Percentiles rank a stretch among this genome's conserved stretches.
These are phyloP conservation scores for Ammopiptanthus mongolicus DNA, from an alignment of 306 rosid species.

Conservation along the genomic window DNA sequence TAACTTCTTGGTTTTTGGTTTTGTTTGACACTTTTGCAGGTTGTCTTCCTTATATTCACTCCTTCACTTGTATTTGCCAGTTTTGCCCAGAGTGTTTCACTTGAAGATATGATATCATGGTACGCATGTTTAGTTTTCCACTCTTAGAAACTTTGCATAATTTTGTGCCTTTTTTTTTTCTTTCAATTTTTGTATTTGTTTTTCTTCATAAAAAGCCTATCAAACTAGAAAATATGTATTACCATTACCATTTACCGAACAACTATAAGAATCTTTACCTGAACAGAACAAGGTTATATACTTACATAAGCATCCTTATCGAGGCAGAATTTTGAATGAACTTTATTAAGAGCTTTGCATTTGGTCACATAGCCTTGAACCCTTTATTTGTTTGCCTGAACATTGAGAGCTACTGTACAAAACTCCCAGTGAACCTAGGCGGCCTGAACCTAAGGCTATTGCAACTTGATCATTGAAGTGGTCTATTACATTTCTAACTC, in stretches of 20 bases:
- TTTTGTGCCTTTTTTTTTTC: neutral
- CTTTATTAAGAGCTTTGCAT: neutral
- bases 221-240: neutral
- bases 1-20: neutral
- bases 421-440: neutral
- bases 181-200: neutral
- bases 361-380: neutral
- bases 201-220: neutral
- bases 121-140: slow-evolving; percentile 6
- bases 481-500: neutral
- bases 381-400: neutral
- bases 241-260: too few relatives aligned
- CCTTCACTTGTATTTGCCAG: slow-evolving; percentile 75
- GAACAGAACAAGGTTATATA: neutral
- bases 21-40: slow-evolving; percentile 37
- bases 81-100: slow-evolving; percentile 69
- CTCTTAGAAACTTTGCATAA: neutral
- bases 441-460: neutral
- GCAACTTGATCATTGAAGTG: neutral
- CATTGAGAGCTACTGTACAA: neutral
- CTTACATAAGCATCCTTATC: neutral
- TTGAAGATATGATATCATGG: slow-evolving; percentile 85
- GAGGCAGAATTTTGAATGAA: neutral
- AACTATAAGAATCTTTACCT: neutral
- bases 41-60: slow-evolving; percentile 77